A percentile compares a stretch with the other conserved stretches of the same genome.
These are phyloP conservation scores for Cyclotella atomus DNA, from an alignment of 108 stramenopile genomes.

Conservation along the genomic window DNA sequence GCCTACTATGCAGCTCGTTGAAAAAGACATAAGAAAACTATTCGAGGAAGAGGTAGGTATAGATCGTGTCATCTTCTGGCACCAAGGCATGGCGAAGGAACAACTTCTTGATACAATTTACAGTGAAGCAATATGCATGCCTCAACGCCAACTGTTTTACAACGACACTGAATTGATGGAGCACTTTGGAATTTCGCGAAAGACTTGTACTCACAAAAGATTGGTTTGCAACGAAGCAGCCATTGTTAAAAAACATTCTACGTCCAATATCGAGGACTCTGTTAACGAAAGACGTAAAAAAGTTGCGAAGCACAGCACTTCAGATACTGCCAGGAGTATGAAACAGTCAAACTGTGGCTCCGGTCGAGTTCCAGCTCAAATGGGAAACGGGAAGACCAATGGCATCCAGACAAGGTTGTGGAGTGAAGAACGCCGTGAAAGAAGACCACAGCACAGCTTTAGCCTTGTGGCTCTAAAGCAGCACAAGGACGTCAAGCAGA, in stretches of 20 bases:
- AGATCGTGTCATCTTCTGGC: conserved; percentile 7
- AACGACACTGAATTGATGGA: not conserved
- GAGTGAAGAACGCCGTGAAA: no score
- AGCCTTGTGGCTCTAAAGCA: no score
- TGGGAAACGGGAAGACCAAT: no score
- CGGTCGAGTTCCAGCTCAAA: no score
- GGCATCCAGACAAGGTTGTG: no score
- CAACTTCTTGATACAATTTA: not conserved
- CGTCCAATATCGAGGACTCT: no score
- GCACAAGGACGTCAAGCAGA: no score
- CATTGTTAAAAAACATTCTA: not conserved
- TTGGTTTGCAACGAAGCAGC: not conserved
- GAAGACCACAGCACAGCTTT: no score
- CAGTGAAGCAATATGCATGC: conserved; percentile 5
- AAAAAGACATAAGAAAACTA: conserved; percentile 9
- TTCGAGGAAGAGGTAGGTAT: conserved; percentile 21
- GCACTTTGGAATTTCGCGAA: not conserved
- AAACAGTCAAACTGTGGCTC: no score
- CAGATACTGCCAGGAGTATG: no score
- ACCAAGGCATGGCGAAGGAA: conserved; percentile 1
- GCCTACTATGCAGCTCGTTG: not conserved
- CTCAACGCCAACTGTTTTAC: conserved; percentile 16
- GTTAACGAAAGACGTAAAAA: no score
- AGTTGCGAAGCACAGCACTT: no score
- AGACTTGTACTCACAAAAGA: not conserved